phyloP scores from a whole-genome alignment of 441 rosid species.

The Corymbia citriodora region DNA sequence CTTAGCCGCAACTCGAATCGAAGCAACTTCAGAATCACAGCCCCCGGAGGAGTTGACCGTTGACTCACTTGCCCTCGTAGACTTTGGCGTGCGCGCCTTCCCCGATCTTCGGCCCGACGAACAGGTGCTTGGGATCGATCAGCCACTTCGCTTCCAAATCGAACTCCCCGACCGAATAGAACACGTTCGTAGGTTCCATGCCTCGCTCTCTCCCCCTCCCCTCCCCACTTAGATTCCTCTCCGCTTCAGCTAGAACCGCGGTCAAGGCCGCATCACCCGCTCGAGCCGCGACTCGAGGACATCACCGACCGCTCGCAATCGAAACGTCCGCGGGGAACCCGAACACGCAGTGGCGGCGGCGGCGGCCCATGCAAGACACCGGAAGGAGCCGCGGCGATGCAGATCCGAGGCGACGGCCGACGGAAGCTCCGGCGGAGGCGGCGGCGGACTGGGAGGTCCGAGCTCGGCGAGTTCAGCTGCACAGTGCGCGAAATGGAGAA shows the following conservation, averaged over 20 bases:
- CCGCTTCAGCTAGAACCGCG: not conserved
- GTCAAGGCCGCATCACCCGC: not conserved
- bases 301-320: not conserved
- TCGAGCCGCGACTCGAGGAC: not conserved
- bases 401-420: not conserved
- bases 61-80: slow-evolving; percentile 93
- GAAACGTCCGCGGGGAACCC: not conserved
- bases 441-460: not conserved
- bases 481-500: not conserved
- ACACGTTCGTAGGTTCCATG: slow-evolving; percentile 82
- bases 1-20: not conserved
- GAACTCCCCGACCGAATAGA: slow-evolving; percentile 48
- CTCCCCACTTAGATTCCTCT: not conserved
- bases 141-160: slow-evolving; percentile 79
- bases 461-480: not conserved
- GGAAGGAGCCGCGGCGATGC: not conserved
- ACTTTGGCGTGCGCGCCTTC: slow-evolving; percentile 99
- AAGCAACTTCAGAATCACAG: not conserved
- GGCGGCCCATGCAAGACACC: not conserved
- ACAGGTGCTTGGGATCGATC: slow-evolving; percentile 79
- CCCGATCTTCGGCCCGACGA: slow-evolving; percentile 96
- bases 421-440: not conserved
- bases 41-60: not conserved
- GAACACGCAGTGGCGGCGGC: not conserved
- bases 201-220: not conserved